Evolutionary conservation across 1,139 yeast genomes (phyloP), one percentile per base, ranked within the genome.

Genomic region (Keqinozyma sinolaborantium): DNA sequence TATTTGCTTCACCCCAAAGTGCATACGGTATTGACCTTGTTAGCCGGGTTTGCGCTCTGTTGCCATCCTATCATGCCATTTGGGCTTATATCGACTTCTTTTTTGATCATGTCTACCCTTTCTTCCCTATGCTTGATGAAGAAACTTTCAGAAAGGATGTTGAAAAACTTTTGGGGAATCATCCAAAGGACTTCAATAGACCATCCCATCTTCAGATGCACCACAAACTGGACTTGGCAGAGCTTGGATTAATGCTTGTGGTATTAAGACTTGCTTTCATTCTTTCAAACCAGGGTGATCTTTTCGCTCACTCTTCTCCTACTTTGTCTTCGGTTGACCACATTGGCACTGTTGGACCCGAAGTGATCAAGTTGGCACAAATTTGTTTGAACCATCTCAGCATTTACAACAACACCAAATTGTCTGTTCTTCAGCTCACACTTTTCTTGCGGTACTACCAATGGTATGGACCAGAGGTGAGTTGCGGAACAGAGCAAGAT

Each of bases 71-170:
- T 18, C 7, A 18, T 10, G 10, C 21, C 21, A 18, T 18, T 18
- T 18, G 21, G 21, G 21, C 7, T 18, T 10, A 18, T 18, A 18
- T 18, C 10, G 21, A 18, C 7, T 18, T 7, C 23, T 77, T 63
- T 42, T 75, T 75, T 45, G 48, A 45, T 2, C 51, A 57, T 16
- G 56, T 73, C 9, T 72, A 71, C 39, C 72, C 76, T 0, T 63
- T 70, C 29, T 45, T 62, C 34, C 81, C 83, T 2, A 58, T 64
- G 30, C 29, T 76, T 10, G 78, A 74, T 36, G 77, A 77, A 44
- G 38, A 34, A 11, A 47, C 45, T 3, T 53, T 59, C 24, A 41
- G 47, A 28, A 33, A 29, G 14, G 42, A 51, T 20, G 29, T 56
- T 8, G 38, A 42, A 5, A 38, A 42, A 16, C 42, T 58, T 8